These are phyloP conservation scores for Cochlearia excelsa DNA, from an alignment of 345 rosid species.

Conservation along the genomic window DNA sequence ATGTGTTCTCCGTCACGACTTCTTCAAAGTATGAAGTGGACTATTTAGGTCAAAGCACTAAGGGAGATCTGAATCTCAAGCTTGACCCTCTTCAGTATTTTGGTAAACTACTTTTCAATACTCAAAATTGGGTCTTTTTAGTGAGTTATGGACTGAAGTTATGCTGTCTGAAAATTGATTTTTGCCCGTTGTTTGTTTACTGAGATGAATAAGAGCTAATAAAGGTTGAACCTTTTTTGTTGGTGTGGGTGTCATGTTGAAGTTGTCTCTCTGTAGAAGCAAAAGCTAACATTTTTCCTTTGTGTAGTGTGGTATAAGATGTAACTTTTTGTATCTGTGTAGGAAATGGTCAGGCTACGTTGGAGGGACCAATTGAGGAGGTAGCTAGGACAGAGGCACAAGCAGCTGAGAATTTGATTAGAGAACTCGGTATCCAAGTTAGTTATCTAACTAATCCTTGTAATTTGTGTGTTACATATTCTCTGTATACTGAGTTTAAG, in stretches of 20 bases:
- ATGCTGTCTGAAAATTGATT: constrained; percentile 7
- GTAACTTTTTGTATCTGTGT: constrained; percentile 15
- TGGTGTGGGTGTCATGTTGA: background rate
- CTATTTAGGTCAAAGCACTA: constrained; percentile 91
- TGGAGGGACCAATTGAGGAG: constrained; percentile 91
- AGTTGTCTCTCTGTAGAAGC: background rate
- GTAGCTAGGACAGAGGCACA: constrained; percentile 73
- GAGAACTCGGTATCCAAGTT: constrained; percentile 75
- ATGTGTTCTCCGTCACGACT: constrained; percentile 67
- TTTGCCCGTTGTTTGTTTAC: background rate
- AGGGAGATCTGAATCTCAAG: constrained; percentile 87
- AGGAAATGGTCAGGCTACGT: constrained; percentile 60
- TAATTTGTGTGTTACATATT: background rate
- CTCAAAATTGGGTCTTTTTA: background rate
- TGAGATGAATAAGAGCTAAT: constrained; percentile 1
- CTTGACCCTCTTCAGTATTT: constrained; percentile 52
- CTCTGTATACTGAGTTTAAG: constrained; percentile 4
- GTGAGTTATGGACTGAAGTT: background rate
- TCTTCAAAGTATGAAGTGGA: constrained; percentile 67
- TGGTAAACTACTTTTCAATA: constrained; percentile 22
- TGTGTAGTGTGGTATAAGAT: constrained; percentile 6
- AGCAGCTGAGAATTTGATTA: constrained; percentile 67
- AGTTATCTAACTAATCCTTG: constrained; percentile 28
- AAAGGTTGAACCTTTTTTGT: too few relatives aligned
- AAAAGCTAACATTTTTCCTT: constrained; percentile 21